Conservation (phyloP, 371 early-diverging fungal species). For the Mucor irregularis region DNA sequence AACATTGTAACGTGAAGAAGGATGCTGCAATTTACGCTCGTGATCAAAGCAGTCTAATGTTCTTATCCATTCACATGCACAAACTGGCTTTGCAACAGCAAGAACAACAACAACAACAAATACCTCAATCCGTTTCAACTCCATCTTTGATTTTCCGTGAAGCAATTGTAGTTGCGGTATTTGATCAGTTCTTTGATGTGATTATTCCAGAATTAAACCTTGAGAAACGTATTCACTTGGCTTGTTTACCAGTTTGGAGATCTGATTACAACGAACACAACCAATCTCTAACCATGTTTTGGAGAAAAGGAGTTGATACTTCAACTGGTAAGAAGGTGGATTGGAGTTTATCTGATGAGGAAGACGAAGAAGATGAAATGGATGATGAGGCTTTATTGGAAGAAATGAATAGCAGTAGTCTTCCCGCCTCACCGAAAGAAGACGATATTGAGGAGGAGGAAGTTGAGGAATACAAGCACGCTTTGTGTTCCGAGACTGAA, state of each 20-base stretch:
- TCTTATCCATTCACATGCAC: conserved; percentile 48
- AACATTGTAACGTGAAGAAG: conserved; percentile 78
- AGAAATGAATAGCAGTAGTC: conserved; percentile 15
- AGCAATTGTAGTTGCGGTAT: conserved; percentile 45
- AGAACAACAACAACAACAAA: conserved; percentile 17
- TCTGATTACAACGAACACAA: conserved; percentile 36
- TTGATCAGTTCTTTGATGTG: conserved; percentile 58
- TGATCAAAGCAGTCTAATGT: conserved; percentile 69
- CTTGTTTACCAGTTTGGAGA: conserved; percentile 39
- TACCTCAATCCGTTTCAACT: conserved; percentile 19
- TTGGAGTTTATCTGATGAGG: conserved; percentile 34
- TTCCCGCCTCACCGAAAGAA: neutral
- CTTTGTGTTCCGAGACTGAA: neutral
- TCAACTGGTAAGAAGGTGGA: conserved; percentile 34
- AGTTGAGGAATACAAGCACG: conserved; percentile 10
- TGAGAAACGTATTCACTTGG: conserved; percentile 53
- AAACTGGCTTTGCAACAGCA: too few species aligned
- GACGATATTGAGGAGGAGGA: conserved; percentile 8
- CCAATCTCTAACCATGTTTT: conserved; percentile 50
- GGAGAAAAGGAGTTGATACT: conserved; percentile 52
- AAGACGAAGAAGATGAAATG: conserved; percentile 18
- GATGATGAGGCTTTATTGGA: conserved; percentile 18
- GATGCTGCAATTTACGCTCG: conserved; percentile 68
- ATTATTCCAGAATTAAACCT: conserved; percentile 59
- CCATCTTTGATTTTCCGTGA: conserved; percentile 32